Evolutionary conservation across 1,284 basidiomycete species (phyloP), one percentile per base, ranked within the genome.

Genomic region (Trametes versicolor): DNA sequence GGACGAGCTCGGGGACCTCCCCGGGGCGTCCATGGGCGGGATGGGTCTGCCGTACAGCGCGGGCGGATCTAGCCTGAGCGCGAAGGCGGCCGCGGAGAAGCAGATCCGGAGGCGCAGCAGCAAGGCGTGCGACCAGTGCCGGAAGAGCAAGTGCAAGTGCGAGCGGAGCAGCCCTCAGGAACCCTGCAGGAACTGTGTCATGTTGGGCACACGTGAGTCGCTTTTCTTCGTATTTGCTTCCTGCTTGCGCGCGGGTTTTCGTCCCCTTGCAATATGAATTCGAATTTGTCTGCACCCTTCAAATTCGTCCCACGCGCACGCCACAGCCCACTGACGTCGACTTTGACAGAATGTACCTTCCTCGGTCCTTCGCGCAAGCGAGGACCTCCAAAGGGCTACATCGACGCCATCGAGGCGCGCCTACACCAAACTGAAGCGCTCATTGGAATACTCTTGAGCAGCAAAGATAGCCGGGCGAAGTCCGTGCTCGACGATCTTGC

Each of bases 351-450:
- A 51, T 95, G 93, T 74, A 95, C 93, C 0, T 95, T 92, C 76
- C 82, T 94, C 47, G 93, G 93, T 1, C 91, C 92, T 4, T 93
- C 89, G 12, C 85, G 91, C 67, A 95, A 95, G 75, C 87, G 92
- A 67, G 91, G 92, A 1, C 93, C 93, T 9, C 93, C 93, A 15
- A 94, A 94, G 73, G 94, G 94, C 2, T 96, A 96, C 80, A 95
- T 96, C 74, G 93, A 96, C 75, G 93, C 93, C 29, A 94, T 96
- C 72, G 94, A 96, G 76, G 92, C 92, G 13, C 87, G 94, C 13
- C 81, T 96, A 12, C 94, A 96, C 72, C 93, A 95, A 73, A 93
- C 93, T 47, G 94, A 96, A 75, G 93, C 94, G 0, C 81, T 96
- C 49, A 80, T 96, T 23, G 93, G 93, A 55, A 89, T 93, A 70